A percentile compares a stretch with the other conserved stretches of the same genome.
These are phyloP conservation scores for Isatis lusitanica DNA, from an alignment of 441 rosid species.

Conservation along the genomic window DNA sequence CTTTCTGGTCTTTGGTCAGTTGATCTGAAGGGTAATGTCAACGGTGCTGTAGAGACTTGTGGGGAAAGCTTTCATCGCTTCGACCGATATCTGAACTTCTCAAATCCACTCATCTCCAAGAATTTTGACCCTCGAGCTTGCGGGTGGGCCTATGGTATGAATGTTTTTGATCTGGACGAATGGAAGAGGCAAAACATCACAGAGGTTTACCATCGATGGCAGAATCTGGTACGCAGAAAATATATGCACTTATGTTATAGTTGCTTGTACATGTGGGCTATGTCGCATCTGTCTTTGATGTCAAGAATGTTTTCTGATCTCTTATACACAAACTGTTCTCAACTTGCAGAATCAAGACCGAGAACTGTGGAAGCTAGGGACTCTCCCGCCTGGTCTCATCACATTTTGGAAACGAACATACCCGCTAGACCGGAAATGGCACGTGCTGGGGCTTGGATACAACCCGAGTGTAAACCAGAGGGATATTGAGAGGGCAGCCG, in stretches of 20 bases:
- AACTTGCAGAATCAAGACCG: slow-evolving; percentile 76
- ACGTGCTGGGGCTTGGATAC: slow-evolving; percentile 92
- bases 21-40: slow-evolving; percentile 88
- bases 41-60: slow-evolving; percentile 98
- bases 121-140: slow-evolving; percentile 48
- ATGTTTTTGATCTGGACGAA: slow-evolving; percentile 42
- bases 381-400: slow-evolving; percentile 94
- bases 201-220: slow-evolving; percentile 67
- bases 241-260: background rate
- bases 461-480: slow-evolving; percentile 76
- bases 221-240: slow-evolving; percentile 70
- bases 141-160: slow-evolving; percentile 54
- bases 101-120: slow-evolving; percentile 45
- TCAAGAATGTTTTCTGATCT: slow-evolving; percentile 17
- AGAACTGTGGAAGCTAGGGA: slow-evolving; percentile 90
- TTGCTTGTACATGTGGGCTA: background rate
- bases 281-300: slow-evolving; percentile 8
- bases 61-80: slow-evolving; percentile 95
- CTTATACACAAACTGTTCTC: background rate
- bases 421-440: slow-evolving; percentile 75
- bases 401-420: slow-evolving; percentile 81
- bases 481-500: slow-evolving; percentile 83
- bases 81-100: slow-evolving; percentile 95
- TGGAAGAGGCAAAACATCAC: slow-evolving; percentile 48
- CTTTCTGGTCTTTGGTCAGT: slow-evolving; percentile 82